A percentile compares a stretch with the other conserved stretches of the same genome.
phyloP scores from a whole-genome alignment of 2,329 filamentous ascomycete genomes.

The Pseudogymnoascus sp. region DNA sequence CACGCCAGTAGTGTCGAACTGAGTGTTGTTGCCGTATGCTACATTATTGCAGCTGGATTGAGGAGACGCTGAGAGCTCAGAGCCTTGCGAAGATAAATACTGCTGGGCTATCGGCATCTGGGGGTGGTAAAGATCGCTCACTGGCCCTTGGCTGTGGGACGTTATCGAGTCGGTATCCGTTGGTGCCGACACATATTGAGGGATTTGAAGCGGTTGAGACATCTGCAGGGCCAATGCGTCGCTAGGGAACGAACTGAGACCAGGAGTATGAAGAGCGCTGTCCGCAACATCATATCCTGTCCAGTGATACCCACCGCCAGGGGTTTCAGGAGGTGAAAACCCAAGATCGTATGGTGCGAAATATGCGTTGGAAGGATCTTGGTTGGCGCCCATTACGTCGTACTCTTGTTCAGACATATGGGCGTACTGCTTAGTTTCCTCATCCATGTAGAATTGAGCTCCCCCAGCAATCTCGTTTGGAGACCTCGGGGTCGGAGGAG shows the following conservation, averaged over 20 bases:
- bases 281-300: conserved; percentile 9
- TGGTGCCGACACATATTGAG: conserved; percentile 10
- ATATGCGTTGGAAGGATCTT: neutral
- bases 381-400: neutral
- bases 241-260: neutral
- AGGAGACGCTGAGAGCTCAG: neutral
- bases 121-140: neutral
- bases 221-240: conserved; percentile 1
- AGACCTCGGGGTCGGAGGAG: conserved; percentile 12
- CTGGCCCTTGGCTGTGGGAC: neutral
- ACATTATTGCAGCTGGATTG: conserved; percentile 5
- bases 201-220: conserved; percentile 10
- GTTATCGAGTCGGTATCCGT: neutral
- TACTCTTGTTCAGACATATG: neutral
- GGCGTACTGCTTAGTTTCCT: neutral
- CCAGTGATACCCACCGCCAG: conserved; percentile 3
- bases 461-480: neutral
- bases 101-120: conserved; percentile 8
- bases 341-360: conserved; percentile 4
- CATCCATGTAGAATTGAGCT: neutral
- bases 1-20: neutral
- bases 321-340: conserved; percentile 12
- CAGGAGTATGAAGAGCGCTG: conserved; percentile 11
- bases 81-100: neutral
- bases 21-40: neutral